These are phyloP conservation scores for Penicillium sp. DNA, from an alignment of 2,329 filamentous ascomycete species.

Conservation along the genomic window DNA sequence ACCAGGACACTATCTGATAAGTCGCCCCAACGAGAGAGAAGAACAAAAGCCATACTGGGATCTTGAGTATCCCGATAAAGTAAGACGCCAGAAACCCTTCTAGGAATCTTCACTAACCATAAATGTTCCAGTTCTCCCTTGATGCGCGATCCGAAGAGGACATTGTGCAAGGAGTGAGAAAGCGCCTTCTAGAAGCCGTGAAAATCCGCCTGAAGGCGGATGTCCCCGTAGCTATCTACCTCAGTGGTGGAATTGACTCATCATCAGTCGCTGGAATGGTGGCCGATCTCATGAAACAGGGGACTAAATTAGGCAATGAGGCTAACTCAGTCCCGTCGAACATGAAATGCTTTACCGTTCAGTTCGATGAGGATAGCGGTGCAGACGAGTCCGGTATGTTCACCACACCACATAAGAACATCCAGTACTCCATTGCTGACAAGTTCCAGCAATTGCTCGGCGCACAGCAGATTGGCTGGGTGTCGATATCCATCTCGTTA, in stretches of 20 bases:
- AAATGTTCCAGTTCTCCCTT: background rate
- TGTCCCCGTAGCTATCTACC: conserved; percentile 57
- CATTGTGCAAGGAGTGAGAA: conserved; percentile 51
- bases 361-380: conserved; percentile 50
- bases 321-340: conserved; percentile 37
- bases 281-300: conserved; percentile 48
- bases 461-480: conserved; percentile 51
- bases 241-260: conserved; percentile 59
- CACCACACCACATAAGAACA: background rate
- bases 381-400: conserved; percentile 50
- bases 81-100: conserved; percentile 13
- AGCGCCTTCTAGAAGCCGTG: conserved; percentile 52
- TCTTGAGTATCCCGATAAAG: conserved; percentile 53
- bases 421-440: background rate
- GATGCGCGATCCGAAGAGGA: conserved; percentile 51
- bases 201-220: conserved; percentile 56
- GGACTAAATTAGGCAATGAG: conserved; percentile 48
- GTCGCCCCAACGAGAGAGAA: conserved; percentile 28
- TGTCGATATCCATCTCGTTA: conserved; percentile 42
- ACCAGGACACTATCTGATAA: conserved; percentile 44
- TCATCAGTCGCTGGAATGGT: conserved; percentile 58
- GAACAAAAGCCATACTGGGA: conserved; percentile 51
- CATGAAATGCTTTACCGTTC: conserved; percentile 52
- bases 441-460: conserved; percentile 39
- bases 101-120: background rate